phyloP scores from a whole-genome alignment of 2,329 filamentous ascomycete genomes.

The Westerdykella ornata region DNA sequence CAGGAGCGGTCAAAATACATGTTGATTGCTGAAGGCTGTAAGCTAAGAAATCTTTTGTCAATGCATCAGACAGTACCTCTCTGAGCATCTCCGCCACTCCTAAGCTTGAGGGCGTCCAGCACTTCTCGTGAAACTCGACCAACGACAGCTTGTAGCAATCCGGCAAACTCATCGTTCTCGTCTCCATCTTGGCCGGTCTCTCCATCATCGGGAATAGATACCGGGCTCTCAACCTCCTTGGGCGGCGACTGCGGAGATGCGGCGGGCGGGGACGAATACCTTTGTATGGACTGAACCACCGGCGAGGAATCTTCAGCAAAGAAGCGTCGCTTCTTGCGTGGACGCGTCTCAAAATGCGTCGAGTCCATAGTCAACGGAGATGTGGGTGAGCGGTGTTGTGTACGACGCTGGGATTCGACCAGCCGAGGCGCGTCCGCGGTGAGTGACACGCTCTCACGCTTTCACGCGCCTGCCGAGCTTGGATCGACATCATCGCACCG shows the following conservation, averaged over 20 bases:
- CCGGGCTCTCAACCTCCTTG: slow-evolving; percentile 3
- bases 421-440: slow-evolving; percentile 18
- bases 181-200: slow-evolving; percentile 9
- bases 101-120: slow-evolving; percentile 44
- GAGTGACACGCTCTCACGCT: slow-evolving; percentile 27
- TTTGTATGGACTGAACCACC: slow-evolving; percentile 8
- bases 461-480: slow-evolving; percentile 13
- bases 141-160: slow-evolving; percentile 52
- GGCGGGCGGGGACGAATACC: slow-evolving; percentile 26
- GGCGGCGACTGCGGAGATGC: slow-evolving; percentile 24
- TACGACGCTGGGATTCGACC: slow-evolving; percentile 3
- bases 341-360: slow-evolving; percentile 46
- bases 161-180: slow-evolving; percentile 41
- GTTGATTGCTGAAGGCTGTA: slow-evolving; percentile 48
- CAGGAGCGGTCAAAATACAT: slow-evolving; percentile 60
- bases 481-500: slow-evolving; percentile 18
- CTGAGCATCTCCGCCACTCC: slow-evolving; percentile 50
- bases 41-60: slow-evolving; percentile 3
- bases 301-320: slow-evolving; percentile 49
- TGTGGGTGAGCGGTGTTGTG: slow-evolving; percentile 1
- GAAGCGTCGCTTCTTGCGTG: slow-evolving; percentile 57
- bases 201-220: slow-evolving; percentile 2
- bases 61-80: slow-evolving; percentile 29
- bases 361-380: slow-evolving; percentile 27
- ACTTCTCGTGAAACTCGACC: slow-evolving; percentile 46